Evolutionary conservation across 2,329 filamentous ascomycete genomes (phyloP).

Genomic region (Microsporum ferrugineum): DNA sequence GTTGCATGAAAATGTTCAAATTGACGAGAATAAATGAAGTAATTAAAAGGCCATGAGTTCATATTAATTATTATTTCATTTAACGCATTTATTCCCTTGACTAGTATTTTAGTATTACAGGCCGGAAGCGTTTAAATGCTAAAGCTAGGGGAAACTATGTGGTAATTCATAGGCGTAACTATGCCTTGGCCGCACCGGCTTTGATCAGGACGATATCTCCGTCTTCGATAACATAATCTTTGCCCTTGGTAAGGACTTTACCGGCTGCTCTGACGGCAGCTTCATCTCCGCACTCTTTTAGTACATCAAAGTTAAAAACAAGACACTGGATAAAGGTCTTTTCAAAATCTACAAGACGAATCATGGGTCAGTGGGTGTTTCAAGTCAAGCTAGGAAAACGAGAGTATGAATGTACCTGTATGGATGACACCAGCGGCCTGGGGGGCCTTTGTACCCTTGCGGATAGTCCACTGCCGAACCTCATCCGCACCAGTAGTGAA

Average conservation of each 20-base stretch:
- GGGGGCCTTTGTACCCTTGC: conserved; percentile 92
- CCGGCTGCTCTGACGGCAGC: conserved; percentile 80
- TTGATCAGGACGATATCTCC: conserved; percentile 71
- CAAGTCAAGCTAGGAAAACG: not conserved
- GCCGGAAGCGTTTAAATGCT: not conserved
- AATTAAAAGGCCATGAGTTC: not conserved
- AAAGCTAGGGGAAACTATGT: not conserved
- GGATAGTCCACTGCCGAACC: conserved; percentile 96
- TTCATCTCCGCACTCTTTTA: conserved; percentile 86
- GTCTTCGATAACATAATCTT: conserved; percentile 63
- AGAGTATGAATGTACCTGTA: conserved; percentile 37
- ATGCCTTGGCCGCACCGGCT: conserved; percentile 41
- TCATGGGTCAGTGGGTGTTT: not conserved
- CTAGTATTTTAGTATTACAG: not conserved
- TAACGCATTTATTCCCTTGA: not conserved
- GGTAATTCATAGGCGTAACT: conserved; percentile 10
- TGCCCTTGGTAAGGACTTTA: conserved; percentile 97
- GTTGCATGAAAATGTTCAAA: no score
- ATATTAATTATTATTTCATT: not conserved
- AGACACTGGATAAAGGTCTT: conserved; percentile 98
- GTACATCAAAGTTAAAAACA: conserved; percentile 73
- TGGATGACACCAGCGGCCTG: conserved; percentile 97
- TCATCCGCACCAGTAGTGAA: conserved; percentile 95
- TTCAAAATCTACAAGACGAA: conserved; percentile 59
- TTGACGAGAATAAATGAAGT: not conserved